Conservation (phyloP, 331 rosid genomes). For the Dryas integrifolia region DNA sequence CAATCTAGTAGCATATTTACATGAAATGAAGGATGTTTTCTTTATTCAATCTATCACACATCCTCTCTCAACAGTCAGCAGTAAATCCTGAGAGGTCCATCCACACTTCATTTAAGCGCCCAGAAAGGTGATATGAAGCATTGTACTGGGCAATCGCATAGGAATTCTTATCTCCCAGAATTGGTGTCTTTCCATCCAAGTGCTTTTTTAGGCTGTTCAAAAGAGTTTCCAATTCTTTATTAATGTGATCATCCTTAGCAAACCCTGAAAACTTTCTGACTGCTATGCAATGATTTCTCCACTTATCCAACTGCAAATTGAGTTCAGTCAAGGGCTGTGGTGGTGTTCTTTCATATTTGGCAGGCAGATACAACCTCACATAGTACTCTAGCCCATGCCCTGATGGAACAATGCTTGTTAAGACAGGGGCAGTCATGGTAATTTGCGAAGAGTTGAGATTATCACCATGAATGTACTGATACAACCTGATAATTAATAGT, state of each 20-base stretch:
- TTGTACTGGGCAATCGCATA: slow-evolving; percentile 72
- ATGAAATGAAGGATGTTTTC: not conserved
- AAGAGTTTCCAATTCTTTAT: slow-evolving; percentile 50
- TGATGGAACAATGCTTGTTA: slow-evolving; percentile 46
- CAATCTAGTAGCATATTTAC: not conserved
- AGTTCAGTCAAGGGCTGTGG: slow-evolving; percentile 55
- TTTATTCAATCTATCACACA: slow-evolving; percentile 11
- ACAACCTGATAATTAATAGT: slow-evolving; percentile 43
- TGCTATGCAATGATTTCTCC: slow-evolving; percentile 57
- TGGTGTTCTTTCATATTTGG: slow-evolving; percentile 32
- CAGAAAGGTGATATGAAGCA: slow-evolving; percentile 34
- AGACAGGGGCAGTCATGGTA: slow-evolving; percentile 53
- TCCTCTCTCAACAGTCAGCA: slow-evolving; percentile 37
- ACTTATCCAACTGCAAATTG: slow-evolving; percentile 48
- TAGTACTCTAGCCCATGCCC: slow-evolving; percentile 23
- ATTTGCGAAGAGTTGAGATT: slow-evolving; percentile 47
- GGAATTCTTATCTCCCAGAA: slow-evolving; percentile 32
- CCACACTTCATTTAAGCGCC: slow-evolving; percentile 74
- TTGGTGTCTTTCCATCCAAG: slow-evolving; percentile 16
- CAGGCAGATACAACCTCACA: slow-evolving; percentile 45
- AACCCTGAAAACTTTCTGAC: slow-evolving; percentile 62
- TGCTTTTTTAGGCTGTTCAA: slow-evolving; percentile 40
- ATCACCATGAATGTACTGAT: slow-evolving; percentile 59
- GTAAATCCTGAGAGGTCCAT: slow-evolving; percentile 38
- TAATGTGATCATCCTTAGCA: slow-evolving; percentile 54